Conservation (phyloP, 192 early-diverging fungal genomes). For the Chytriomyces sp. region DNA sequence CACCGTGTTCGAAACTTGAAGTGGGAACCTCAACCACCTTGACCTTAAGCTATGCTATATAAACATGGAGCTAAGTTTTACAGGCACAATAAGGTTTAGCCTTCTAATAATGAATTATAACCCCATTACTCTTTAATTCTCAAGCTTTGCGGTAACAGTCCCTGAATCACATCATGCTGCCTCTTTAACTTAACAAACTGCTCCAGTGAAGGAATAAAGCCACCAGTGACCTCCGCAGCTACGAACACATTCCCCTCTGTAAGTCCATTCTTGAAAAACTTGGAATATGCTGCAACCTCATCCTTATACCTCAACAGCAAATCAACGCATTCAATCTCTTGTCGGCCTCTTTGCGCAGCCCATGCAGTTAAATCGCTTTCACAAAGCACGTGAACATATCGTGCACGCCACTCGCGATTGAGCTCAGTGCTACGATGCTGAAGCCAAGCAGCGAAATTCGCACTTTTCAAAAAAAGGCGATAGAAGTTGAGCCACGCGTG, state of each 20-base stretch:
- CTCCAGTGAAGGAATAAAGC: conserved; percentile 44
- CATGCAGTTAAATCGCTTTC: conserved; percentile 57
- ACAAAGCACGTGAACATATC: conserved; percentile 75
- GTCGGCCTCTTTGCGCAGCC: conserved; percentile 40
- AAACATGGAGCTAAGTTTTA: too few relatives aligned
- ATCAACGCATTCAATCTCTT: conserved; percentile 72
- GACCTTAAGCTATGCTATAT: too few relatives aligned
- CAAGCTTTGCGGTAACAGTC: conserved; percentile 45
- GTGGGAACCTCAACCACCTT: too few relatives aligned
- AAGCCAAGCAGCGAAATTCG: conserved; percentile 97
- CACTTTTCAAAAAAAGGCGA: conserved; percentile 83
- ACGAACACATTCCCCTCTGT: conserved; percentile 24
- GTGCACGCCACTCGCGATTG: conserved; percentile 75
- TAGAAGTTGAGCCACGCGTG: conserved; percentile 80
- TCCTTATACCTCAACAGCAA: conserved; percentile 65
- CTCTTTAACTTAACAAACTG: conserved; percentile 38
- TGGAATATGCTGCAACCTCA: conserved; percentile 47
- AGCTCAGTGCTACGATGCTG: conserved; percentile 76
- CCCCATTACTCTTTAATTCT: conserved; percentile 21
- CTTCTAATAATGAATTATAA: too few relatives aligned
- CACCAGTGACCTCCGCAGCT: neutral
- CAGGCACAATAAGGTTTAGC: too few relatives aligned
- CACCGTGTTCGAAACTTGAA: too few relatives aligned
- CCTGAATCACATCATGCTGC: conserved; percentile 42
- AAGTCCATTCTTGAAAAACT: conserved; percentile 19